Evolutionary conservation across 75 land plant species (phyloP), one percentile per base, ranked within the genome.

Genomic region (Pinus tabuliformis): DNA sequence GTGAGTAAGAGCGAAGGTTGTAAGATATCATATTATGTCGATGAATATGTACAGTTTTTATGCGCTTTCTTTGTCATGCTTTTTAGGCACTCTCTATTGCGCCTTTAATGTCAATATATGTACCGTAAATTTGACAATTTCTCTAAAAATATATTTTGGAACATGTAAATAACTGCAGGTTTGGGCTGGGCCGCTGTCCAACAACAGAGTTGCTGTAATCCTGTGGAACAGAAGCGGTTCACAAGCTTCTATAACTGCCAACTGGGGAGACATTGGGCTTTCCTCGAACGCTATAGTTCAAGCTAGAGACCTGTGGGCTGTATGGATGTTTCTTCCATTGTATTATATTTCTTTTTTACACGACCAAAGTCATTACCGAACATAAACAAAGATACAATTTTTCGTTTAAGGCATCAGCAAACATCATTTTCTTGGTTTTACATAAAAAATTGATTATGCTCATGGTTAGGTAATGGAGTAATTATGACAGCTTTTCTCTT

Each of bases 121-220:
- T 5, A 49, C 2, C 9, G 42, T 49, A 24, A 73, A 21, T 78
- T 24, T 20, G 24, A 42, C 42, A 42, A 2, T 26, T 17, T 20
- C 20, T 49, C n/a, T 30, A 8, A 21, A 70, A 39, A 62, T 52
- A 81, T 58, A 2, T 58, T 45, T 74, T 21, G 5, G 59, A 39
- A 39, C 42, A 39, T 39, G 5, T 39, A 16, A 20, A 20, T 2
- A 20, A 26, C 33, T 39, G 15, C 81, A 95, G 98, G 89, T 93
- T 18, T 95, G 98, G 98, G 94, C 98, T 26, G 98, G 98, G 45
- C 97, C 97, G 14, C 76, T 95, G 33, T 88, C 94, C 58, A 86
- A 60, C 49, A 66, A 83, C 8, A 86, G 91, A 18, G 65, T 86
- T 36, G 97, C 73, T 36, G 94, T 95, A 74, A 77, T 84, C 21